Evolutionary conservation across 2,329 filamentous ascomycete species (phyloP).

Genomic region (Tolypocladium ovalisporum): DNA sequence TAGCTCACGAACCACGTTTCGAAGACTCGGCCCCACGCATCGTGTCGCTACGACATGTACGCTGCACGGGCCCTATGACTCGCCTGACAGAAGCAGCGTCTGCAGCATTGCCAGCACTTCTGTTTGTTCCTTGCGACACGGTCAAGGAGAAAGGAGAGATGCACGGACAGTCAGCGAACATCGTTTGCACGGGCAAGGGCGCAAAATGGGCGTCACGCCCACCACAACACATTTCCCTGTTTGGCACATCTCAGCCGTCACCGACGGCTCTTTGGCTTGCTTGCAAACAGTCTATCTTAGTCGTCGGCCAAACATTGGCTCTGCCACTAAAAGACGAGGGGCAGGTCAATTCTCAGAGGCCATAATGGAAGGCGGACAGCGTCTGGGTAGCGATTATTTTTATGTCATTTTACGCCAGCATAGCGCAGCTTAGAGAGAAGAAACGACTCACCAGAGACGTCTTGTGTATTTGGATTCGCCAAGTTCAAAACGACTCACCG

Average conservation of each 20-base stretch:
- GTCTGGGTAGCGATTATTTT: conserved; percentile 8
- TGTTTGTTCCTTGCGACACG: neutral
- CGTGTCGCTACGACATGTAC: neutral
- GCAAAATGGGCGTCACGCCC: neutral
- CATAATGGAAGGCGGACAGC: neutral
- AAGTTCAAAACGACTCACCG: neutral
- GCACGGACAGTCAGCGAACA: neutral
- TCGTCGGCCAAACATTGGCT: neutral
- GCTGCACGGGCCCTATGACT: no score
- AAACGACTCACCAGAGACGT: neutral
- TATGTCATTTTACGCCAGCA: conserved; percentile 7
- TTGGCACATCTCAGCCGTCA: neutral
- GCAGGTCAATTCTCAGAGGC: neutral
- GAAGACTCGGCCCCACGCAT: neutral
- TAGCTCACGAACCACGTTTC: neutral
- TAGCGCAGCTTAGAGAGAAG: conserved; percentile 8
- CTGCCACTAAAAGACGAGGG: neutral
- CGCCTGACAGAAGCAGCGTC: neutral
- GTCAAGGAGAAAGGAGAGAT: neutral
- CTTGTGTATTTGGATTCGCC: neutral
- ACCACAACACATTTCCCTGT: neutral
- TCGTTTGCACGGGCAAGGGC: neutral
- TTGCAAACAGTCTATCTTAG: neutral
- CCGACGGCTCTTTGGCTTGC: neutral
- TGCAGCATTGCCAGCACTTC: neutral